phyloP scores from a whole-genome alignment of 83 land plant genomes.

The Picea abies region DNA sequence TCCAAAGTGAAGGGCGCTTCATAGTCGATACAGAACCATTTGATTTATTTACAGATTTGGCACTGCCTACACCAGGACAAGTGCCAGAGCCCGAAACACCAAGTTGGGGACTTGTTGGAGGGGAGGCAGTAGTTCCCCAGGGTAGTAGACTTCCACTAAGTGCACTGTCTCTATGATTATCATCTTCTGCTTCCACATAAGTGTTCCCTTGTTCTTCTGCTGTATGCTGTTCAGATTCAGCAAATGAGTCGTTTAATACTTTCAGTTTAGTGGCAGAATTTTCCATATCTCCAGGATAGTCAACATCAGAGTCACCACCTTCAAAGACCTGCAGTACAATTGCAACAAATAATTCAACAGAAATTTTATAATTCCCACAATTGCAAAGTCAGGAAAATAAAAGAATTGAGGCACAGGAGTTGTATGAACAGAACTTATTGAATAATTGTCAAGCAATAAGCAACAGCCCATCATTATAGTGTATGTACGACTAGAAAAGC shows the following conservation, averaged over 20 bases:
- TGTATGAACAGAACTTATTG: neutral
- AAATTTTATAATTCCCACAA: neutral
- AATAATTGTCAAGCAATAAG: neutral
- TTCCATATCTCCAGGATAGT: conserved; percentile 41
- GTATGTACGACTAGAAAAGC: neutral
- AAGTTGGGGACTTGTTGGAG: conserved; percentile 48
- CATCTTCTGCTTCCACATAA: conserved; percentile 22
- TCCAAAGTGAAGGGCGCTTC: conserved; percentile 79
- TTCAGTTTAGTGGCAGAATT: conserved; percentile 24
- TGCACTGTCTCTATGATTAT: conserved; percentile 16
- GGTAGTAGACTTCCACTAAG: conserved; percentile 45
- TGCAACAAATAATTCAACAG: conserved; percentile 4
- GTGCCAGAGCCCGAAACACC: conserved; percentile 23
- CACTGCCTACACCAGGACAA: conserved; percentile 32
- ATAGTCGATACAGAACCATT: conserved; percentile 41
- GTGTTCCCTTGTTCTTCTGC: conserved; percentile 29
- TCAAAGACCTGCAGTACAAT: conserved; percentile 64
- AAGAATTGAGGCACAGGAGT: neutral
- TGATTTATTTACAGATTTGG: conserved; percentile 36
- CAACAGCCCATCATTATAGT: neutral
- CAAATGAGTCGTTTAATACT: conserved; percentile 15
- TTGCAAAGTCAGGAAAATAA: conserved; percentile 2
- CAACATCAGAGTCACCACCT: conserved; percentile 78
- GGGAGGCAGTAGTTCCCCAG: conserved; percentile 53
- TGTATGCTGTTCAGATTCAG: conserved; percentile 19